Conservation (phyloP, 2,329 filamentous ascomycete species). For the Cryphonectria japonica region DNA sequence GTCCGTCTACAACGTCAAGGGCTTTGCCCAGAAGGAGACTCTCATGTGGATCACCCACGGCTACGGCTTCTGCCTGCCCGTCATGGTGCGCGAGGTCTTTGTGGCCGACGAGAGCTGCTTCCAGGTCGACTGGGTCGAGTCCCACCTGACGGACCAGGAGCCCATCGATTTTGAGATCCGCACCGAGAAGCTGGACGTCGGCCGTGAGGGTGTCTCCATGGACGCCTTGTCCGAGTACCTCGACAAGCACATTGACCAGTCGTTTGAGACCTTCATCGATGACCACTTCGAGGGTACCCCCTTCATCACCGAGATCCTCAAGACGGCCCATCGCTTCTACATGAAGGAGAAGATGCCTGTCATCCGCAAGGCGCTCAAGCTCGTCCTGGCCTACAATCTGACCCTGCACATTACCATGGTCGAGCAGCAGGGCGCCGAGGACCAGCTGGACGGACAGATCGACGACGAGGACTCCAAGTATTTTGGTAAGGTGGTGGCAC, state of each 20-base stretch:
- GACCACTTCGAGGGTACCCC: slow-evolving; percentile 95
- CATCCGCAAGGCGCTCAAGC: slow-evolving; percentile 92
- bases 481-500: slow-evolving; percentile 86
- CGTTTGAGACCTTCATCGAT: slow-evolving; percentile 91
- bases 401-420: slow-evolving; percentile 95
- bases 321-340: slow-evolving; percentile 94
- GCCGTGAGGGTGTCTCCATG: slow-evolving; percentile 82
- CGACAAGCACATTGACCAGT: slow-evolving; percentile 90
- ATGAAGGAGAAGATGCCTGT: slow-evolving; percentile 84
- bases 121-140: slow-evolving; percentile 91
- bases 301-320: slow-evolving; percentile 93
- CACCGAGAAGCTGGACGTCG: slow-evolving; percentile 87
- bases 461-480: slow-evolving; percentile 85
- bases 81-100: slow-evolving; percentile 91
- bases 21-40: slow-evolving; percentile 68
- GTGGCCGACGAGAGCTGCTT: slow-evolving; percentile 93
- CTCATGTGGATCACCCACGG: slow-evolving; percentile 94
- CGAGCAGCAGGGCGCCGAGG: slow-evolving; percentile 83
- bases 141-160: slow-evolving; percentile 66
- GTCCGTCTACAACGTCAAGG: slow-evolving; percentile 94
- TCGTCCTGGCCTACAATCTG: slow-evolving; percentile 93
- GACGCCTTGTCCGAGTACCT: slow-evolving; percentile 87
- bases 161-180: slow-evolving; percentile 82
- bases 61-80: slow-evolving; percentile 89
- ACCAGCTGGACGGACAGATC: slow-evolving; percentile 78